These are phyloP conservation scores for Ogataea dorogensis DNA, from an alignment of 805 yeast species.

Conservation along the genomic window DNA sequence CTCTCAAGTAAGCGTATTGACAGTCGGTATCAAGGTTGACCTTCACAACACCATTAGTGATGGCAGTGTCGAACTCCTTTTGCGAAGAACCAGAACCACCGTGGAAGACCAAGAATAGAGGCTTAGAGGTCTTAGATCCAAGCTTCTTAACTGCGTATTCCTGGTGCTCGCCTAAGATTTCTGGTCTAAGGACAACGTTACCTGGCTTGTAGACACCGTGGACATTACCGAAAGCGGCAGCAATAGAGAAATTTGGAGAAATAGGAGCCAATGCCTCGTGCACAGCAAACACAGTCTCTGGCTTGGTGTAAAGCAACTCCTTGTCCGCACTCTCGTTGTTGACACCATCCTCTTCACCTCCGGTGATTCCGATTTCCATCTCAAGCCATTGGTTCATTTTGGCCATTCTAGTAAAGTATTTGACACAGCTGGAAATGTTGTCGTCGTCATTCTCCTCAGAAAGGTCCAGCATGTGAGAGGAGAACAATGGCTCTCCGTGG, in stretches of 20 bases:
- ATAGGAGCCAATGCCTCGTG: conserved; percentile 86
- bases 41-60: conserved; percentile 93
- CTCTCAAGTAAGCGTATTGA: conserved; percentile 94
- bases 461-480: conserved; percentile 98
- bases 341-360: conserved; percentile 99
- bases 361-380: conserved; percentile 99
- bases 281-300: conserved; percentile 92
- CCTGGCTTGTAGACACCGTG: conserved; percentile 99
- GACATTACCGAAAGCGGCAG: conserved; percentile 99
- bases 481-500: conserved; percentile 94
- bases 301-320: conserved; percentile 86
- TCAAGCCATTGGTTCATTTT: conserved; percentile 96
- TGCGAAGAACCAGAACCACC: conserved; percentile 99
- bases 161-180: conserved; percentile 95
- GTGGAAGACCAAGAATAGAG: conserved; percentile 98
- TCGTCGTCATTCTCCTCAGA: conserved; percentile 96
- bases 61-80: conserved; percentile 87
- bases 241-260: conserved; percentile 97
- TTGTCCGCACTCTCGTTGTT: conserved; percentile 92
- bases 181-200: conserved; percentile 91
- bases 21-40: conserved; percentile 99
- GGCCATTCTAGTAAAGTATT: conserved; percentile 92
- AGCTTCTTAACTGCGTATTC: conserved; percentile 72
- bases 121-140: conserved; percentile 51
- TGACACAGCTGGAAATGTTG: conserved; percentile 90